These are phyloP conservation scores for Solanum virginianum DNA, from an alignment of 257 asterid species.

Conservation along the genomic window DNA sequence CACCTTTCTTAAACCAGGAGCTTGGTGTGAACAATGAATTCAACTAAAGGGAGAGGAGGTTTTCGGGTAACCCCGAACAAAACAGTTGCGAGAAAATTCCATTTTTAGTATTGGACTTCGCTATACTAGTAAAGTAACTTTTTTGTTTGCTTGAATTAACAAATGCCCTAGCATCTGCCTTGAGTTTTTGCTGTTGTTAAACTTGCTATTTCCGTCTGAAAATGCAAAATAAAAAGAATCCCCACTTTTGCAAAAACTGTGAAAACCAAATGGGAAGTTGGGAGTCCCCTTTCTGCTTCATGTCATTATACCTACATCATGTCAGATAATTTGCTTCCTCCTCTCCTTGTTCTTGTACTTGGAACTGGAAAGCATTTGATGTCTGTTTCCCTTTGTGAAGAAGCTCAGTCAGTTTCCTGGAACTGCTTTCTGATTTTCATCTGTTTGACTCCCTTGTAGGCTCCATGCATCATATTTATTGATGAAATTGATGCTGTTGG, in stretches of 20 bases:
- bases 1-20: background rate
- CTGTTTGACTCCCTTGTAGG: conserved; percentile 30
- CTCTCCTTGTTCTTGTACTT: background rate
- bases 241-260: background rate
- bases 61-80: background rate
- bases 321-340: background rate
- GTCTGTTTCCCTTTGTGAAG: background rate
- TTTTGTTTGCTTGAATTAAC: background rate
- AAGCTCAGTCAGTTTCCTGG: background rate
- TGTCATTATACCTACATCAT: background rate
- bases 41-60: background rate
- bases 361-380: background rate
- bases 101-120: background rate
- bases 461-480: conserved; percentile 94
- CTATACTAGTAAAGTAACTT: background rate
- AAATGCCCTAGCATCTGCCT: background rate
- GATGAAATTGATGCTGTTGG: conserved; percentile 99
- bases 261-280: background rate
- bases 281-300: background rate
- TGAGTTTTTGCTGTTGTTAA: background rate
- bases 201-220: background rate
- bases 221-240: background rate
- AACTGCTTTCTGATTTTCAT: conserved; percentile 3
- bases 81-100: background rate
- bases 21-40: background rate